Conservation (phyloP, 2,329 filamentous ascomycete species). For the Sclerotinia subarctica region DNA sequence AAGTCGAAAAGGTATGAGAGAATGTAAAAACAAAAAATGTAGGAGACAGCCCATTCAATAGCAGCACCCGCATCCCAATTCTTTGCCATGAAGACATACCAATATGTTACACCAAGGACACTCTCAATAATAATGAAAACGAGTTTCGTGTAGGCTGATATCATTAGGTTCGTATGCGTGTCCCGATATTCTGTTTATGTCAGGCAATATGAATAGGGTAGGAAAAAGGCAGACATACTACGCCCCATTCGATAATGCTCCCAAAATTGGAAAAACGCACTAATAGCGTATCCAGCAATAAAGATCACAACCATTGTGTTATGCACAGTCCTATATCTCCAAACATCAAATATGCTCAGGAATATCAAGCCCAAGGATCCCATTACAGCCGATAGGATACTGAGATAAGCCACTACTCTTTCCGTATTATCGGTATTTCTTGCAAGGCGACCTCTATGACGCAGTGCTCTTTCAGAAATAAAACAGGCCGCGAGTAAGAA, state of each 20-base stretch:
- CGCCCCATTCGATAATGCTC: constrained; percentile 86
- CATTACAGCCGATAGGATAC: constrained; percentile 65
- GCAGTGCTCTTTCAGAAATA: constrained; percentile 76
- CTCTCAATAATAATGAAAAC: constrained; percentile 77
- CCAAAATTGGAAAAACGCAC: constrained; percentile 80
- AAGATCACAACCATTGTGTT: constrained; percentile 77
- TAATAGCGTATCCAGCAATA: constrained; percentile 78
- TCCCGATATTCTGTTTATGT: constrained; percentile 10
- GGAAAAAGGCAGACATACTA: constrained; percentile 44
- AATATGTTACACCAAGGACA: constrained; percentile 76
- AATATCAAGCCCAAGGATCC: constrained; percentile 80
- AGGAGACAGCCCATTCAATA: constrained; percentile 72
- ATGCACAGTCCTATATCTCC: constrained; percentile 64
- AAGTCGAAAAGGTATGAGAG: constrained; percentile 85
- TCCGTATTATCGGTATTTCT: constrained; percentile 65
- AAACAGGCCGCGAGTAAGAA: constrained; percentile 81
- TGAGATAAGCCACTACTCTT: constrained; percentile 58
- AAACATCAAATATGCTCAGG: constrained; percentile 81
- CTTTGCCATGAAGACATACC: constrained; percentile 70
- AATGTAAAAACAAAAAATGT: constrained; percentile 84
- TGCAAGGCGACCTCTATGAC: constrained; percentile 74
- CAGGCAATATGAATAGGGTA: background rate
- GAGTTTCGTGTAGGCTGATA: constrained; percentile 70
- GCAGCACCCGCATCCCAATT: constrained; percentile 67
- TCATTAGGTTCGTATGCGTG: constrained; percentile 35